Evolutionary conservation across 495 filamentous ascomycete species (phyloP).

Genomic region (Aspergillus sclerotioniger): DNA sequence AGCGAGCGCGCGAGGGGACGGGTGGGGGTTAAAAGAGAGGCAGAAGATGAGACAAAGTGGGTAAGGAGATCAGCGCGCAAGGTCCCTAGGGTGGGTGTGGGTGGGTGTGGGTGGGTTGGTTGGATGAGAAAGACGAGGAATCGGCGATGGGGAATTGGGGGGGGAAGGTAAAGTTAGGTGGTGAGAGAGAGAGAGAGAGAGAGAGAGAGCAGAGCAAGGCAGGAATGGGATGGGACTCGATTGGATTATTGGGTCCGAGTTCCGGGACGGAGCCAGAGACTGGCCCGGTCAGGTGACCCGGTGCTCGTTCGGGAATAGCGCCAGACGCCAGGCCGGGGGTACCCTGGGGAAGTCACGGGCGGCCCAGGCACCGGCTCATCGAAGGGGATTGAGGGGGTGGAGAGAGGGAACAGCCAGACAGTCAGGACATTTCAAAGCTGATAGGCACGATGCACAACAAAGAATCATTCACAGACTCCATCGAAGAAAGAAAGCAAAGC

Average conservation of each 20-base stretch:
- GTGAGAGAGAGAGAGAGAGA: background rate
- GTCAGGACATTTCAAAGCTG: background rate
- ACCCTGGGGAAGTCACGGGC: background rate
- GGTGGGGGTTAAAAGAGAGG: conserved; percentile 6
- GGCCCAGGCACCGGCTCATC: background rate
- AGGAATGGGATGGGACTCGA: conserved; percentile 1
- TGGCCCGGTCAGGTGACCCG: background rate
- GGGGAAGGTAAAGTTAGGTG: background rate
- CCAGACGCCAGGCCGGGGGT: background rate
- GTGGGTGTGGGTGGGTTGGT: background rate
- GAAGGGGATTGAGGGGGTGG: background rate
- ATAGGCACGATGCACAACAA: background rate
- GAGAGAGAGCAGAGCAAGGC: background rate
- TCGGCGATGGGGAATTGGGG: background rate
- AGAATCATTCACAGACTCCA: no score
- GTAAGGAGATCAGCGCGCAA: conserved; percentile 11
- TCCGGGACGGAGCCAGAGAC: background rate
- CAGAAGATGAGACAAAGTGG: conserved; percentile 10
- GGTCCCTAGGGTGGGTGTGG: background rate
- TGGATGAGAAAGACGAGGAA: background rate
- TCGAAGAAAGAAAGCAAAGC: no score
- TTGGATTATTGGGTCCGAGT: conserved; percentile 6
- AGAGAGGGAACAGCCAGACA: background rate
- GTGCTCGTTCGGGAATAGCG: background rate
- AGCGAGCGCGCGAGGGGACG: conserved; percentile 20